Percentiles rank a stretch among this genome's conserved stretches.
Conservation (phyloP, 2,329 filamentous ascomycete genomes). For the Calonectria multiphialidica region DNA sequence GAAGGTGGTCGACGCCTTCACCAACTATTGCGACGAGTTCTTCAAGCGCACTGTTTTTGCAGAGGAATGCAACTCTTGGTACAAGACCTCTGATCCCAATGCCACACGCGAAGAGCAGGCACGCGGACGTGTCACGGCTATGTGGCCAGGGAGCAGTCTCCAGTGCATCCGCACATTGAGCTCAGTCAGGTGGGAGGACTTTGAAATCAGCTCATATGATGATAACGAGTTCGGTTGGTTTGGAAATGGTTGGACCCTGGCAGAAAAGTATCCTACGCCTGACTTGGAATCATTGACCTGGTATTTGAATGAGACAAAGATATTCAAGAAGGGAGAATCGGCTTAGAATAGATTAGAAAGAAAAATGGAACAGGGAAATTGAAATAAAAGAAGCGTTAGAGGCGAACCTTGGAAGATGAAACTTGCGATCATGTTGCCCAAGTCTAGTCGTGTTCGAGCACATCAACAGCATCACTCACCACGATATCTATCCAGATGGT, state of each 20-base stretch:
- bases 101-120: neutral
- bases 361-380: neutral
- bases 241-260: slow-evolving; percentile 9
- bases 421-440: no score
- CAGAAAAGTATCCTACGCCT: neutral
- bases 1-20: slow-evolving; percentile 19
- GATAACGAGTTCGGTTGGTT: slow-evolving; percentile 24
- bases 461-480: no score
- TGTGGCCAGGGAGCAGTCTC: slow-evolving; percentile 27
- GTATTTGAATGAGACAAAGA: slow-evolving; percentile 16
- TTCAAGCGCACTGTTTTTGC: slow-evolving; percentile 25
- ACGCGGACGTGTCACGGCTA: slow-evolving; percentile 4
- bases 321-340: neutral
- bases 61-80: slow-evolving; percentile 23
- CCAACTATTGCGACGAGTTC: slow-evolving; percentile 21
- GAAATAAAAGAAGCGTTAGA: no score
- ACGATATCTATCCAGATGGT: no score
- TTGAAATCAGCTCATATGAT: neutral
- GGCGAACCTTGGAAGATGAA: no score
- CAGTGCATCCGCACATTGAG: slow-evolving; percentile 10
- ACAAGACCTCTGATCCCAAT: slow-evolving; percentile 5
- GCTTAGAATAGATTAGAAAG: neutral
- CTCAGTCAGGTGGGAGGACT: slow-evolving; percentile 25
- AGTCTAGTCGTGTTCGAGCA: no score
- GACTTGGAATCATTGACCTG: slow-evolving; percentile 21